Evolutionary conservation across 2,329 filamentous ascomycete species (phyloP), one percentile per base, ranked within the genome.

Genomic region (Coniosporium tulheliwenetii): DNA sequence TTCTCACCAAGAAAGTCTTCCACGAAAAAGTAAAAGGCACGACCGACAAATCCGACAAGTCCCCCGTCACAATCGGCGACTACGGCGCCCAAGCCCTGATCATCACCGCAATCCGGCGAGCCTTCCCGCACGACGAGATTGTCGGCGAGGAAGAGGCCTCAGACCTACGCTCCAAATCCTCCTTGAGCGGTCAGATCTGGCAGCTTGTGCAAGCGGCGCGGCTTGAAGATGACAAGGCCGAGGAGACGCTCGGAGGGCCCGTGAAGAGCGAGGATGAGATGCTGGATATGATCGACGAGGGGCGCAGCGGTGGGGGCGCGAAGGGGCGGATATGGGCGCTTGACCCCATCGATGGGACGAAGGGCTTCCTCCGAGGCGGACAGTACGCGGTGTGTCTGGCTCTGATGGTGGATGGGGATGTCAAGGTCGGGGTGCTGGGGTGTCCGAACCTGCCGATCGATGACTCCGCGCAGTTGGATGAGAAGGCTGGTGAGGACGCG

Each of bases 1-100:
- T 85, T 48, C 71, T 86, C 43, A 86, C 82, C 39, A 81, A 84
- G 61, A 74, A 74, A 46, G 82, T 86, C 56, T 84, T 83, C 67
- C 70, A 86, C 64, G 82, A 89, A 52, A 91, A 89, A 63, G 81
- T 85, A 52, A 96, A 96, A 67, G 89, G 89, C 51, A 95, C 91
- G 37, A 72, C 94, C 39, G 82, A 81, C 59, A 98, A 98, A 68
- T 81, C 85, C 62, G 91, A 98, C 70, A 85, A 85, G 58, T 94
- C 87, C 8, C 91, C 91, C 48, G 91, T 98, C 53, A 98, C 91
- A 13, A 91, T 96, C 52, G 91, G 89, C 59, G 91, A 98, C 66
- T 96, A 94, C 61, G 91, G 91, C 55, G 93, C 91, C 32, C 91
- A 98, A 67, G 87, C 91, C 30, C 76, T 98, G 49, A 94, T 98